A percentile compares a stretch with the other conserved stretches of the same genome.
Conservation (phyloP, 106 monocot genomes). For the Acanthochlamys bracteata region DNA sequence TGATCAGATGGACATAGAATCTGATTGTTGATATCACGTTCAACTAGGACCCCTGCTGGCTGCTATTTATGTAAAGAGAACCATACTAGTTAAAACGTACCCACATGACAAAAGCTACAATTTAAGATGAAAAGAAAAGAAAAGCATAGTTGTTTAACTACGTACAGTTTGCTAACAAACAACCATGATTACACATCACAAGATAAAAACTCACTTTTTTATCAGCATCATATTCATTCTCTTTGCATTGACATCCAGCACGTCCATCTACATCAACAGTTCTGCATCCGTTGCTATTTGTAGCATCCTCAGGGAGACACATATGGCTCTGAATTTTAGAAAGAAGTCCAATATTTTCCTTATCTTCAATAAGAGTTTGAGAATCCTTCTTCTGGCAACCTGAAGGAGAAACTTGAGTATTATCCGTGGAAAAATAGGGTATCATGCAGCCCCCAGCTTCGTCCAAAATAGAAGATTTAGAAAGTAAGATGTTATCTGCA, state of each 20-base stretch:
- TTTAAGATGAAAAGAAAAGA: neutral
- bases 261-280: neutral
- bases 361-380: neutral
- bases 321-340: slow-evolving; percentile 1
- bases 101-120: neutral
- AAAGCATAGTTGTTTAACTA: neutral
- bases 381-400: slow-evolving; percentile 10
- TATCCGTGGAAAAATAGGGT: slow-evolving; percentile 10
- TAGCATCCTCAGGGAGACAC: neutral
- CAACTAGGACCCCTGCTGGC: slow-evolving; percentile 10
- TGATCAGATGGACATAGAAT: slow-evolving; percentile 7
- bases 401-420: slow-evolving; percentile 11
- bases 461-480: slow-evolving; percentile 7
- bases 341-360: slow-evolving; percentile 12
- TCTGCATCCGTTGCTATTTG: neutral
- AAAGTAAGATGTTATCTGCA: slow-evolving; percentile 4
- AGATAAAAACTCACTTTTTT: neutral
- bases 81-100: neutral
- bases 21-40: slow-evolving; percentile 19
- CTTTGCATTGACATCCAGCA: neutral
- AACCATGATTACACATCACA: neutral
- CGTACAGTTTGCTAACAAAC: neutral
- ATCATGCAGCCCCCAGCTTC: slow-evolving; percentile 12
- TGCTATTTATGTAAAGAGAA: neutral
- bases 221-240: neutral